Conservation (phyloP, 2,329 filamentous ascomycete genomes). For the Aspergillus pseudoterreus region DNA sequence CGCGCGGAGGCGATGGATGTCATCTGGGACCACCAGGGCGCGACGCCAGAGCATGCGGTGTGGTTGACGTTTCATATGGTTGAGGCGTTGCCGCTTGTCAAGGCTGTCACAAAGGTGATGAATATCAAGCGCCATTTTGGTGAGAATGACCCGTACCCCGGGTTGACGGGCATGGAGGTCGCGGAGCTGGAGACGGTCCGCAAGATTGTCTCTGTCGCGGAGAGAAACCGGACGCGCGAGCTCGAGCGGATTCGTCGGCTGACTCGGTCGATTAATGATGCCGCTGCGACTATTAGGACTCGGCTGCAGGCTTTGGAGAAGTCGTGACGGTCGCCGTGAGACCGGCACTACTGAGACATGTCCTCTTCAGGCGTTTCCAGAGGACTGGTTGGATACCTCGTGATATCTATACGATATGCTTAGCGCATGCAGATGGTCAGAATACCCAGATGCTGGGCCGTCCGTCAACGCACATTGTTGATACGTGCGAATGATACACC, state of each 20-base stretch:
- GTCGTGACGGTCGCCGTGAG: neutral
- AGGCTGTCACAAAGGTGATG: slow-evolving; percentile 18
- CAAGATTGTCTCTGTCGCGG: slow-evolving; percentile 13
- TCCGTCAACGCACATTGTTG: no score
- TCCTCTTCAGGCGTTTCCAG: no score
- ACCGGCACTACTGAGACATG: no score
- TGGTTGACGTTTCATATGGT: slow-evolving; percentile 20
- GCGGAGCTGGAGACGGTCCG: slow-evolving; percentile 20
- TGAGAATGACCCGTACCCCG: slow-evolving; percentile 3
- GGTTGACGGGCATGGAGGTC: slow-evolving; percentile 15
- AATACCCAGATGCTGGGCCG: no score
- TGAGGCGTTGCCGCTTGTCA: slow-evolving; percentile 18
- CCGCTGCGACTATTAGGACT: slow-evolving; percentile 11
- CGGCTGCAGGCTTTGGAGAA: slow-evolving; percentile 11
- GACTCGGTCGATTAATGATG: slow-evolving; percentile 13
- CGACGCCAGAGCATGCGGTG: slow-evolving; percentile 20
- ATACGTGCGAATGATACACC: no score
- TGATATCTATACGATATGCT: no score
- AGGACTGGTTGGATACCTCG: no score
- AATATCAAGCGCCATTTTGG: slow-evolving; percentile 14
- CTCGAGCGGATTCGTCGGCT: slow-evolving; percentile 14
- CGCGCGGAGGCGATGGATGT: slow-evolving; percentile 20
- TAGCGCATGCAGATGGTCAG: no score
- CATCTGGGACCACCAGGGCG: slow-evolving; percentile 17
- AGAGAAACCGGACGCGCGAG: slow-evolving; percentile 19